A percentile compares a stretch with the other conserved stretches of the same genome.
Evolutionary conservation across 352 stramenopile species (phyloP).

Genomic region (Pythium volutum): DNA sequence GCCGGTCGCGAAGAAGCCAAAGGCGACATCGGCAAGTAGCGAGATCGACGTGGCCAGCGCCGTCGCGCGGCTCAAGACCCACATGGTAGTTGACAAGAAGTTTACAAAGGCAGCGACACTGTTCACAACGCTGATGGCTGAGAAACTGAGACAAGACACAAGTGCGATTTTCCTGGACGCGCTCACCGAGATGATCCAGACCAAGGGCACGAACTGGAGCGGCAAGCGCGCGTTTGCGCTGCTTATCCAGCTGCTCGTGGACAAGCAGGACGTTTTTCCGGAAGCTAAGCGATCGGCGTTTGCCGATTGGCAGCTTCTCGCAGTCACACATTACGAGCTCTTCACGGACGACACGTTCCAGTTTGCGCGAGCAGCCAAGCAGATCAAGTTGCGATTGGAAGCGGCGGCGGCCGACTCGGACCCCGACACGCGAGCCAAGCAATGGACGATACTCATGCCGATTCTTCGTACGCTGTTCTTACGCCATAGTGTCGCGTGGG

Average conservation of each 20-base stretch:
- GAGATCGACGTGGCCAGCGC: conserved; percentile 40
- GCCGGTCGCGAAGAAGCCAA: conserved; percentile 6
- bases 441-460: conserved; percentile 48
- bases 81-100: conserved; percentile 81
- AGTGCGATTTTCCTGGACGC: conserved; percentile 45
- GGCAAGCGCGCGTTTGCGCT: conserved; percentile 52
- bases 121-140: conserved; percentile 44
- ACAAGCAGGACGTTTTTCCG: conserved; percentile 30
- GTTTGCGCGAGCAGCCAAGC: conserved; percentile 69
- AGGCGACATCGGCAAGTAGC: neutral
- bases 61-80: conserved; percentile 54
- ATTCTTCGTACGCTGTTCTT: conserved; percentile 56
- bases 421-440: conserved; percentile 1
- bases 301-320: conserved; percentile 52
- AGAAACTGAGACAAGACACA: conserved; percentile 37
- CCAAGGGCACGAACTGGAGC: conserved; percentile 41
- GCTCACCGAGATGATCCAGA: conserved; percentile 40
- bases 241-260: conserved; percentile 41
- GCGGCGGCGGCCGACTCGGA: conserved; percentile 8
- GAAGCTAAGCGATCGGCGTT: conserved; percentile 20
- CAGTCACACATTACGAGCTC: conserved; percentile 58
- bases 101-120: conserved; percentile 65
- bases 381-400: conserved; percentile 53
- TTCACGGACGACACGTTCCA: conserved; percentile 83
- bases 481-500: conserved; percentile 53